Base-by-base conservation (phyloP, 306 rosid genomes). In the Lupinus albus region DNA sequence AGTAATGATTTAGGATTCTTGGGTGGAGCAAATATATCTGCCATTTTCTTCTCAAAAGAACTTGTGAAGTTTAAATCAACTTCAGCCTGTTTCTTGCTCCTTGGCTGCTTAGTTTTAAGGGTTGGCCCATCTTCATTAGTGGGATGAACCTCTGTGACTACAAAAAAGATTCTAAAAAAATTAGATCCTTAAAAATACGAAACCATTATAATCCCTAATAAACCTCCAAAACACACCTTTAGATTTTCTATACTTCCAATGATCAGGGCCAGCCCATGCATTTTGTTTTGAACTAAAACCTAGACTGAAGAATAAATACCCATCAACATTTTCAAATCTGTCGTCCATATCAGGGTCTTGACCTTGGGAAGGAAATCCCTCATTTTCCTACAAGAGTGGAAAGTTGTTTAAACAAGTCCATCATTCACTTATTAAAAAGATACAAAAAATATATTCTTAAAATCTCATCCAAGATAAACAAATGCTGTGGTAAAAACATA, bases 181-280 rank as follows among this genome's bases (percentile, higher is more conserved):
- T 68, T 63, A 64, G 14, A 68, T 36, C 44, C 60, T 25, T 7
- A 41, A 30, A 75, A 41, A 50, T 8, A 76, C 16, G 44, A 38
- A 73, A 70, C 45, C 30, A 65, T 15, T 52, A 16, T 10, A 52
- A 45, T 42, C 21, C 25, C 44, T 15, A 46, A 25, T 52, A 49
- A 62, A 61, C 57, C 53, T 53, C 55, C 48, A 63, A 76, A 61
- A 11, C 77, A n/a, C 33, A 93, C 96, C 97, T 83, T 88, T 88
- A 61, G 88, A 62, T 78, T 83, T 90, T 60, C 66, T 76, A 77
- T 75, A 86, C 86, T 93, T 90, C 99, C 97, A 93, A 72, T 89
- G 98, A 50, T 93, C 98, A 55, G 94, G 98, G 48, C 98, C 98
- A 54, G 94, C 98, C 99, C 99, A 93, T 72, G 94, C 88, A 78